Conservation (phyloP, 106 monocot genomes). For the Vanilla planifolia region DNA sequence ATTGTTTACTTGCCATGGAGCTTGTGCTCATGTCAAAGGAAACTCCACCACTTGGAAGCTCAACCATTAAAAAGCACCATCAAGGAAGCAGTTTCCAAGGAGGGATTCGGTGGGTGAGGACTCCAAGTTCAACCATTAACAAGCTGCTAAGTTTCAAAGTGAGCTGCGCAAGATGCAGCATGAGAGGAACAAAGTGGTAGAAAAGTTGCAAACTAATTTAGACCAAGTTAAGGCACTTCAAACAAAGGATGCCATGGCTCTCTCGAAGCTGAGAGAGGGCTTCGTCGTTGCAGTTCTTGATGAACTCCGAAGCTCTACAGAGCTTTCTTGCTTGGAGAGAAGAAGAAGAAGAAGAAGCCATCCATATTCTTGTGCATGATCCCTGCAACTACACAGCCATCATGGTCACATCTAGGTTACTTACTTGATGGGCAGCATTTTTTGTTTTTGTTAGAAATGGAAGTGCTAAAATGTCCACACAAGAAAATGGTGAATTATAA, state of each 20-base stretch:
- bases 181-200: slow-evolving; percentile 73
- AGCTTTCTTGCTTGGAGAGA: not conserved
- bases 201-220: slow-evolving; percentile 62
- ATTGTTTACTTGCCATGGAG: no score
- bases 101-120: slow-evolving; percentile 9
- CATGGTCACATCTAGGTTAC: not conserved
- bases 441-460: not conserved
- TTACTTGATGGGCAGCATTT: not conserved
- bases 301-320: not conserved
- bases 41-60: no score
- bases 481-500: slow-evolving; percentile 1
- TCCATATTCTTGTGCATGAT: slow-evolving; percentile 1
- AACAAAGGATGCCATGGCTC: slow-evolving; percentile 36
- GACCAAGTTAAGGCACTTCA: slow-evolving; percentile 64
- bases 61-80: no score
- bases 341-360: not conserved
- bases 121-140: slow-evolving; percentile 45
- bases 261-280: slow-evolving; percentile 43
- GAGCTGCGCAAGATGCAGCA: slow-evolving; percentile 44
- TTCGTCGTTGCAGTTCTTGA: slow-evolving; percentile 8
- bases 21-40: no score
- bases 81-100: slow-evolving; percentile 55
- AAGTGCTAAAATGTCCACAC: not conserved
- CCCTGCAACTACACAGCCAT: not conserved
- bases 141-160: slow-evolving; percentile 33